A percentile compares a stretch with the other conserved stretches of the same genome.
phyloP scores from a whole-genome alignment of 495 filamentous ascomycete genomes.

The Tuber magnatum region DNA sequence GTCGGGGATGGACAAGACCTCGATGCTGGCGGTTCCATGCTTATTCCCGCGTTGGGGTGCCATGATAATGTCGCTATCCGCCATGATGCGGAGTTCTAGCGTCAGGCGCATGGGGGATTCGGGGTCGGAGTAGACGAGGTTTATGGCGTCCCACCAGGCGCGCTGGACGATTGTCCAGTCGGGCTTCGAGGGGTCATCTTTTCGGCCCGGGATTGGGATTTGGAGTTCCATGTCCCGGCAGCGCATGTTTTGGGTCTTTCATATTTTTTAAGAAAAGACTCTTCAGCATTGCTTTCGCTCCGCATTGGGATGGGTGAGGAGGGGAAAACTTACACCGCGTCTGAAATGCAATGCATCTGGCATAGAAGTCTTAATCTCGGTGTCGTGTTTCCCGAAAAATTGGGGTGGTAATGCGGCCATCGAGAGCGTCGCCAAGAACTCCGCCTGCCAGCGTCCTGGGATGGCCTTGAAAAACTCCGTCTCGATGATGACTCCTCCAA shows the following conservation, averaged over 20 bases:
- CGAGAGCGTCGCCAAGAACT: constrained; percentile 34
- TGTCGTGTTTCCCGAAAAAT: constrained; percentile 19
- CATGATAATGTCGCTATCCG: constrained; percentile 47
- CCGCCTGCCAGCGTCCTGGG: constrained; percentile 44
- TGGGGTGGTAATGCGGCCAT: constrained; percentile 45
- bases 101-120: constrained; percentile 48
- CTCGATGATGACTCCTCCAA: constrained; percentile 42
- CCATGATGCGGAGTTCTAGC: constrained; percentile 51
- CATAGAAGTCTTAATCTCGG: constrained; percentile 45
- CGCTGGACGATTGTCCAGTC: constrained; percentile 46
- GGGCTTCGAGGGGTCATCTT: constrained; percentile 41
- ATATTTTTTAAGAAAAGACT: not conserved
- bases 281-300: not conserved
- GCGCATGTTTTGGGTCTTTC: constrained; percentile 49
- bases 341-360: constrained; percentile 51
- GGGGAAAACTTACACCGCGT: constrained; percentile 40
- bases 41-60: constrained; percentile 49
- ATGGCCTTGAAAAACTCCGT: constrained; percentile 42
- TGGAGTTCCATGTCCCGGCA: constrained; percentile 48
- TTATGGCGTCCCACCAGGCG: constrained; percentile 52
- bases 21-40: constrained; percentile 48
- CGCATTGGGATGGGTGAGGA: not conserved
- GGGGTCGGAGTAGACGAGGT: constrained; percentile 44
- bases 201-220: constrained; percentile 46
- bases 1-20: constrained; percentile 47